phyloP scores from a whole-genome alignment of 1,284 basidiomycete species.

The Mycena citricolor region DNA sequence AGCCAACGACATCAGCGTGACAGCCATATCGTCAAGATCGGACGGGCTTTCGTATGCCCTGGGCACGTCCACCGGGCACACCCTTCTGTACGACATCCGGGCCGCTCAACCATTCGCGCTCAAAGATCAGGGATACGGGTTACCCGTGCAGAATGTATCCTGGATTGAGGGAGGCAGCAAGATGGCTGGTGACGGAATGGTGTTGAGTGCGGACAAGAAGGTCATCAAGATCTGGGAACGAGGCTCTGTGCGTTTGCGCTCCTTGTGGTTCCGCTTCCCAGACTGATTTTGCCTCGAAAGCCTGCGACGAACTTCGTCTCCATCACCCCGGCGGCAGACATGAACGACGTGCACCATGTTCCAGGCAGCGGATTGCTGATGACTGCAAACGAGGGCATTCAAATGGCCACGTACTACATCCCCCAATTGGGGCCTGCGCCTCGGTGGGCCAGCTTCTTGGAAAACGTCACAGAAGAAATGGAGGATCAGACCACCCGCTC shows the following conservation, averaged over 20 bases:
- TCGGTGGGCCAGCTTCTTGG: slow-evolving; percentile 95
- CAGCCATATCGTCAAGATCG: slow-evolving; percentile 78
- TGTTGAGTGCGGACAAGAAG: slow-evolving; percentile 90
- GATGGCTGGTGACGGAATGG: slow-evolving; percentile 84
- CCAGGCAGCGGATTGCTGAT: slow-evolving; percentile 84
- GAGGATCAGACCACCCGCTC: slow-evolving; percentile 80
- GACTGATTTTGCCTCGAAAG: slow-evolving; percentile 39
- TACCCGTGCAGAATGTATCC: slow-evolving; percentile 82
- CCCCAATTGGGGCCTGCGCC: slow-evolving; percentile 97
- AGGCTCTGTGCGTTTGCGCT: slow-evolving; percentile 59
- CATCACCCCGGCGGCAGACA: slow-evolving; percentile 85
- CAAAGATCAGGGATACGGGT: slow-evolving; percentile 97
- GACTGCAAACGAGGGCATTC: slow-evolving; percentile 90
- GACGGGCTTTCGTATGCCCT: slow-evolving; percentile 94
- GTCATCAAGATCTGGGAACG: slow-evolving; percentile 96
- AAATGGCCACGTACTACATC: slow-evolving; percentile 90
- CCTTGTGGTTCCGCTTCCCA: slow-evolving; percentile 9
- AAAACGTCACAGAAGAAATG: slow-evolving; percentile 97
- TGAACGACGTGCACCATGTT: slow-evolving; percentile 88
- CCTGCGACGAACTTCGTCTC: slow-evolving; percentile 89
- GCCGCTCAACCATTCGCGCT: slow-evolving; percentile 79
- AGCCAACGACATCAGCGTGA: slow-evolving; percentile 64
- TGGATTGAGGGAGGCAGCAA: slow-evolving; percentile 89
- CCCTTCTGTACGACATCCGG: slow-evolving; percentile 92
- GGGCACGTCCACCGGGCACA: slow-evolving; percentile 94